phyloP scores from a whole-genome alignment of 768 basidiomycete species.

The Tylopilus plumbeoviolaceoides region DNA sequence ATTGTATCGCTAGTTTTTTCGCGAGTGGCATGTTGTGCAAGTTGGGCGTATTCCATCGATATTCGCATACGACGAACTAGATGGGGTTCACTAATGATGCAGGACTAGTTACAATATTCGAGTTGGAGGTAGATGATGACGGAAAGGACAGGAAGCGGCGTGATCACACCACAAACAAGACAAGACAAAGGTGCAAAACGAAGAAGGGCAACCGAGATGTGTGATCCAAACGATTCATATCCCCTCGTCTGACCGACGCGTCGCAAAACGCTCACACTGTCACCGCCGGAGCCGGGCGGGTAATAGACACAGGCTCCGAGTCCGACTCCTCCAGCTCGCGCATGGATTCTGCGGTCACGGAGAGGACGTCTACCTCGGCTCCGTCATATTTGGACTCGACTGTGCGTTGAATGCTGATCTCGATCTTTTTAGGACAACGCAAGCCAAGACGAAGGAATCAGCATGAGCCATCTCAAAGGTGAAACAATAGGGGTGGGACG shows the following conservation, averaged over 20 bases:
- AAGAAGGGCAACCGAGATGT: too few relatives aligned
- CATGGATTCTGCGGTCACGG: neutral
- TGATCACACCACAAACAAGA: neutral
- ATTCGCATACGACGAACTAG: neutral
- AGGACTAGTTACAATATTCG: neutral
- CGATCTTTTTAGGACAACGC: neutral
- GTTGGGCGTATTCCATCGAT: neutral
- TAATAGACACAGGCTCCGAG: neutral
- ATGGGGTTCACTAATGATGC: neutral
- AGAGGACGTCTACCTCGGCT: neutral
- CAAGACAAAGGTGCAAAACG: too few relatives aligned
- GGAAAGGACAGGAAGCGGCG: neutral
- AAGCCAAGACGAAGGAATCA: too few relatives aligned
- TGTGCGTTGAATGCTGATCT: conserved; percentile 18
- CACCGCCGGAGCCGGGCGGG: neutral
- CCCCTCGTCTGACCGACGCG: neutral
- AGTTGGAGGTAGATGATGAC: too few relatives aligned
- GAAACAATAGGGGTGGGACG: too few relatives aligned
- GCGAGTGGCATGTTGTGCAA: too few relatives aligned
- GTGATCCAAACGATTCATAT: neutral
- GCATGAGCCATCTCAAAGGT: too few relatives aligned
- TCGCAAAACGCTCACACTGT: neutral
- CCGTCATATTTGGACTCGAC: conserved; percentile 17
- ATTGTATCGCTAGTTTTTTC: too few relatives aligned
- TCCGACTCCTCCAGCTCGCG: neutral